Base-by-base conservation (phyloP, 208 protist genomes). In the Phytomonas francai region DNA sequence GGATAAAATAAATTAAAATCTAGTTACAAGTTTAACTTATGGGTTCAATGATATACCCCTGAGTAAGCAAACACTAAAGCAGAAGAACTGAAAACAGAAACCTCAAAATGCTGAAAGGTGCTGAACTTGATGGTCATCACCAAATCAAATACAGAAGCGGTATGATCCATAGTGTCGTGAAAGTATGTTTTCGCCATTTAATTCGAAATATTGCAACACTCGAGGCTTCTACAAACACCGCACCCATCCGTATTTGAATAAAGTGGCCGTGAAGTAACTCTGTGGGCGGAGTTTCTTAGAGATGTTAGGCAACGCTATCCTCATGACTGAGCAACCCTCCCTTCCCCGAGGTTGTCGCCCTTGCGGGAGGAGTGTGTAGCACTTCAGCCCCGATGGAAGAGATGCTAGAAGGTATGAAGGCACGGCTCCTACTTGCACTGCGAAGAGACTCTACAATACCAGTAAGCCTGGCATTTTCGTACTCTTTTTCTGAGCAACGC, bases 401-500 rank as follows among this genome's bases (percentile, higher is more conserved):
- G 39, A 49, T 12, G 39, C 7, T 19, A 19, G 14, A 9, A 19
- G 39, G 39, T 3, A 49, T 19, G 14, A 49, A 49, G 4, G 12
- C 39, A 3, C 39, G 39, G 39, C 39, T 49, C 39, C 39, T 49
- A 49, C 14, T 49, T 2, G 39, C 14, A 49, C 39, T 19, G 14
- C 39, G 36, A 58, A 49, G 39, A 49, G 39, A 49, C 39, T 49
- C 39, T 49, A 49, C 39, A 49, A 84, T 69, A 22, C 81, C 84
- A 36, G 66, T 73, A 12, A 92, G 74, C 60, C 78, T 72, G 60
- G 81, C 81, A 63, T 88, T 89, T 64, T 87, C 81, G 62, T 82
- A 76, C 70, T 89, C 88, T 64, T 91, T 91, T 36, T 65, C 78
- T 0, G 81, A 75, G 58, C 88, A 93, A 11, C 88, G 84, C 58